Base-by-base conservation (phyloP, 2,329 filamentous ascomycete genomes). In the Calonectria montana region DNA sequence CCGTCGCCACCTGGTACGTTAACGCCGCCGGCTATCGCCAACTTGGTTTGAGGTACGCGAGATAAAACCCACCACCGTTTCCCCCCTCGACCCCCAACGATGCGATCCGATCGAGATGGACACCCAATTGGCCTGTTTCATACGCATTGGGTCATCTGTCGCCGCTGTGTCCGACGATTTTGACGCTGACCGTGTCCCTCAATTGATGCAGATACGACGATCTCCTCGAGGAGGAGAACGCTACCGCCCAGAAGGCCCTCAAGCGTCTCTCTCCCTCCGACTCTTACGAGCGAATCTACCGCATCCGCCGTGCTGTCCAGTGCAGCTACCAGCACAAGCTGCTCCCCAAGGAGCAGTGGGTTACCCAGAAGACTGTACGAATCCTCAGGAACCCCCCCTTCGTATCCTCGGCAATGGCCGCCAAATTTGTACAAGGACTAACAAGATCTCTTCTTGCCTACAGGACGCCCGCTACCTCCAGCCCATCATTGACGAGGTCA, bases 271-370 rank as follows among this genome's bases (percentile, higher is more conserved):
- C 94, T 70, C 90, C 94, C 81, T 94, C 97, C 89, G 94, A 97
- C 84, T 90, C 93, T 81, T 98, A 98, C 88, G 97, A 99, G 88
- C 96, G 97, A 84, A 92, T 98, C 84, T 99, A 95, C 93, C 96
- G 97, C 83, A 91, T 99, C 86, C 94, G 97, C 88, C 93, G 97
- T 87, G 96, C 97, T 81, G 92, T 97, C 87, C 97, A 99, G 87
- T 88, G 87, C 84, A 90, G 88, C 80, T 84, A 91, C 81, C 84
- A 88, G 80, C 91, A 92, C 84, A 91, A 91, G 86, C 85, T 92
- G 74, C 87, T 93, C 68, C 89, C 91, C 83, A 89, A 89, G 86
- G 82, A 87, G 39, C 83, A 91, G 82, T 91, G 89, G 90, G 91
- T 88, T 78, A 91, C 89, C 85, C 78, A 86, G 77, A 85, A 88